Conservation (phyloP, 192 early-diverging fungal genomes). For the Dimargaris xerosporica region DNA sequence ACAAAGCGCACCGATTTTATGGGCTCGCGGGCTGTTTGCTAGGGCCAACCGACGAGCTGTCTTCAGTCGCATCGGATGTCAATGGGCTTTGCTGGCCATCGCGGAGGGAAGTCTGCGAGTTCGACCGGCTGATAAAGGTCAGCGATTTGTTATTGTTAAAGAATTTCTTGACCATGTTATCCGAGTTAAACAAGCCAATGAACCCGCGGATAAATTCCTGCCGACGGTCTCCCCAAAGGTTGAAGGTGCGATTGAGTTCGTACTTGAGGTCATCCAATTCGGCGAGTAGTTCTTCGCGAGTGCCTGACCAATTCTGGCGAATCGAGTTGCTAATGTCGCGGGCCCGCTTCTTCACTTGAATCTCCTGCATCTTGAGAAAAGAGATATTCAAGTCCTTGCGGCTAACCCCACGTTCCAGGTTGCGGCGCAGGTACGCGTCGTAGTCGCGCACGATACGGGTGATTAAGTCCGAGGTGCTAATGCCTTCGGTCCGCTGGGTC, state of each 20-base stretch:
- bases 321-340: constrained; percentile 51
- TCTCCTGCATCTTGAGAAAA: constrained; percentile 66
- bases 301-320: constrained; percentile 47
- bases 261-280: constrained; percentile 47
- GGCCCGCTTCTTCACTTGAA: constrained; percentile 59
- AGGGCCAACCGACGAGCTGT: too few species aligned
- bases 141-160: constrained; percentile 14
- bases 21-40: too few species aligned
- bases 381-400: constrained; percentile 69
- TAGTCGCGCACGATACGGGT: constrained; percentile 75
- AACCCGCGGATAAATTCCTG: constrained; percentile 62
- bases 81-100: not conserved
- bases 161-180: constrained; percentile 36
- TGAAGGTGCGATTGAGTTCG: constrained; percentile 42
- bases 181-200: constrained; percentile 45
- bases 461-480: constrained; percentile 68
- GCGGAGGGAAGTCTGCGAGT: not conserved
- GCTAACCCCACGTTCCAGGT: constrained; percentile 68
- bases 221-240: constrained; percentile 57
- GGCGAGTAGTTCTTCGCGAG: constrained; percentile 41
- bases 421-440: constrained; percentile 66
- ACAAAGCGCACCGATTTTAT: too few species aligned
- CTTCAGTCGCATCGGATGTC: not conserved
- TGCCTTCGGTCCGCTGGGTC: constrained; percentile 63
- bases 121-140: not conserved